Evolutionary conservation across 208 protist species (phyloP).

Genomic region (Lotmaria passim): DNA sequence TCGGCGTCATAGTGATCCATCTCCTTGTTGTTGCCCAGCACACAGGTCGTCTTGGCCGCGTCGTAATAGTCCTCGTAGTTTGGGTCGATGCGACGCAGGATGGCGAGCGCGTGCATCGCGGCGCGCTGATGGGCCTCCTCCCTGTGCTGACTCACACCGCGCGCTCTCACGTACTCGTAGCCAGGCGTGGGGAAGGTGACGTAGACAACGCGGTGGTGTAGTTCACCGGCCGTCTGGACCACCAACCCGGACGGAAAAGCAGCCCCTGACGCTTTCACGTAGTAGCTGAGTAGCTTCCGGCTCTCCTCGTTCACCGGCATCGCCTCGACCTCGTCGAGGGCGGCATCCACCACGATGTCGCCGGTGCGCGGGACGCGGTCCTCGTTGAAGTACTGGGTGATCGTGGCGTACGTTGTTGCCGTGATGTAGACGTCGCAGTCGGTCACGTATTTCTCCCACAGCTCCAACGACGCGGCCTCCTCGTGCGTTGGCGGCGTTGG

Average conservation of each 20-base stretch:
- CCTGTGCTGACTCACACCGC: conserved; percentile 71
- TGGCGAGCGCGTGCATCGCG: conserved; percentile 78
- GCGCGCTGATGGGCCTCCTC: conserved; percentile 62
- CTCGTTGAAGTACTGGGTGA: conserved; percentile 68
- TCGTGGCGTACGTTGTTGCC: conserved; percentile 38
- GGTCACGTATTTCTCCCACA: conserved; percentile 74
- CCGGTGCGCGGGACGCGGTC: conserved; percentile 72
- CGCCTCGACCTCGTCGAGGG: conserved; percentile 65
- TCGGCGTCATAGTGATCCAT: neutral
- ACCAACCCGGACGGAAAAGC: conserved; percentile 48
- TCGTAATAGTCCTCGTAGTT: conserved; percentile 50
- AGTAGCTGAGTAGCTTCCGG: conserved; percentile 41
- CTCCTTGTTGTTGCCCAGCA: neutral
- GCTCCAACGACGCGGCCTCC: neutral
- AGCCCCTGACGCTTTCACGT: conserved; percentile 36
- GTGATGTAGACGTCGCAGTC: conserved; percentile 66
- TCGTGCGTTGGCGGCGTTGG: neutral
- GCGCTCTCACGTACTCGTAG: conserved; percentile 54
- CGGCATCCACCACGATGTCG: conserved; percentile 59
- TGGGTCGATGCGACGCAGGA: conserved; percentile 76
- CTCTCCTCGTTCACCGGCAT: conserved; percentile 4
- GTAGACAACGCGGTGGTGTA: conserved; percentile 56
- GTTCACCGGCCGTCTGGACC: conserved; percentile 49
- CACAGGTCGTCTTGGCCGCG: neutral
- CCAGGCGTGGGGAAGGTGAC: conserved; percentile 70